A percentile compares a stretch with the other conserved stretches of the same genome.
Conservation (phyloP, 371 early-diverging fungal species). For the Mortierella sp. region DNA sequence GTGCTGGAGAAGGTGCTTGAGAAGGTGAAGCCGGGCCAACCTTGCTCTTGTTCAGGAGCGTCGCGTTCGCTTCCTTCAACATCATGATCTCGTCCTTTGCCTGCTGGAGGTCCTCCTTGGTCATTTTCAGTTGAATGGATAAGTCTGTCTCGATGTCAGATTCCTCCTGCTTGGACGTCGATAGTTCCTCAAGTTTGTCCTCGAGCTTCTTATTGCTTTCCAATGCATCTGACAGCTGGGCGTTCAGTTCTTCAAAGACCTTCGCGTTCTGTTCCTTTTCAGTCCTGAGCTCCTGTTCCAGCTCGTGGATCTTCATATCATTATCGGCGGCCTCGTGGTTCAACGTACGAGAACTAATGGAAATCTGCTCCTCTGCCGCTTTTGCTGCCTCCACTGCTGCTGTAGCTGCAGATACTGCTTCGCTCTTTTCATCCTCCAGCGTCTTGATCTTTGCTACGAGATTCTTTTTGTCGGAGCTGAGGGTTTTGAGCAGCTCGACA, state of each 20-base stretch:
- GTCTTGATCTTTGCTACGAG: conserved; percentile 21
- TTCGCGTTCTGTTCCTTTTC: conserved; percentile 22
- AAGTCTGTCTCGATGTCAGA: conserved; percentile 15
- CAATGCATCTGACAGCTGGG: conserved; percentile 18
- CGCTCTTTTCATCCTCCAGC: conserved; percentile 21
- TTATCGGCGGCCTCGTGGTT: neutral
- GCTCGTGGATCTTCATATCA: conserved; percentile 2
- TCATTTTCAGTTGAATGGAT: conserved; percentile 33
- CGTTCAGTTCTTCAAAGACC: conserved; percentile 16
- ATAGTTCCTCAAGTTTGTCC: conserved; percentile 15
- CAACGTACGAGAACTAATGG: neutral
- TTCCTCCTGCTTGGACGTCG: conserved; percentile 8
- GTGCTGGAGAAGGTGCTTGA: conserved; percentile 7
- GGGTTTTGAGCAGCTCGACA: conserved; percentile 29
- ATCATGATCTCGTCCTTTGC: conserved; percentile 21
- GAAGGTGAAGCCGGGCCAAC: conserved; percentile 1
- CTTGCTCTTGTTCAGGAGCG: conserved; percentile 17
- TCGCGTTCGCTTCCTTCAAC: conserved; percentile 22
- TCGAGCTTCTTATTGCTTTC: conserved; percentile 21
- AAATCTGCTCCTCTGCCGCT: neutral
- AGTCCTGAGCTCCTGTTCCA: conserved; percentile 17
- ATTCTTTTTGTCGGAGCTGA: conserved; percentile 31
- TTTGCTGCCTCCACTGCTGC: conserved; percentile 11
- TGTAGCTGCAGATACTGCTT: conserved; percentile 4
- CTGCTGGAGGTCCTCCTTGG: conserved; percentile 41